Conservation (phyloP, 495 filamentous ascomycete species). For the Entonaema liquescens region DNA sequence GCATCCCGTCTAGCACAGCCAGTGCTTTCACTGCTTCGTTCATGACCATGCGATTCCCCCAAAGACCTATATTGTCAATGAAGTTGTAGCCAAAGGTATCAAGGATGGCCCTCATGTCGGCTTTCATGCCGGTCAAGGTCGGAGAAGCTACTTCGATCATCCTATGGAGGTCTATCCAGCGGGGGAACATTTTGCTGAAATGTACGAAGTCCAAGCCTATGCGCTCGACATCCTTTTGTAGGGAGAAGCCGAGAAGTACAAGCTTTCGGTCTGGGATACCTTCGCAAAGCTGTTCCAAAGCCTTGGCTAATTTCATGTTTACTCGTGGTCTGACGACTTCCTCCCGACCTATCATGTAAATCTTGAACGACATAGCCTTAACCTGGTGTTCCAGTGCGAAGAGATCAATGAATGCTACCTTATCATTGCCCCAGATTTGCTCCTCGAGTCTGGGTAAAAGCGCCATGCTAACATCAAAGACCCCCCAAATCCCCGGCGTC, state of each 20-base stretch:
- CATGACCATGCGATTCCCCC: not conserved
- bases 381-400: not conserved
- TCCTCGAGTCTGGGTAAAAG: constrained; percentile 11
- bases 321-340: not conserved
- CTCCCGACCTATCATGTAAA: not conserved
- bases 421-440: not conserved
- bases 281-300: not conserved
- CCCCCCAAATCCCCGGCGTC: no score
- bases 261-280: not conserved
- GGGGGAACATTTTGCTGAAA: constrained; percentile 1
- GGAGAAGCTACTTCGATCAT: not conserved
- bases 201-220: constrained; percentile 1
- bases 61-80: not conserved
- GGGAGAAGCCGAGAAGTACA: constrained; percentile 1
- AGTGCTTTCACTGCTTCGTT: constrained; percentile 11
- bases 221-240: constrained; percentile 1
- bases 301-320: not conserved
- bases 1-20: not conserved
- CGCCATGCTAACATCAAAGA: constrained; percentile 4
- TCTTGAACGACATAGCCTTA: not conserved
- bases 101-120: not conserved
- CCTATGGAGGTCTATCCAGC: constrained; percentile 13
- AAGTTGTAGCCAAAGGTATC: not conserved
- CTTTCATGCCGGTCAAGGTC: not conserved
- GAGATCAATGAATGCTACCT: not conserved